phyloP scores from a whole-genome alignment of 352 stramenopile genomes.

The Pythium phragmiticola region DNA sequence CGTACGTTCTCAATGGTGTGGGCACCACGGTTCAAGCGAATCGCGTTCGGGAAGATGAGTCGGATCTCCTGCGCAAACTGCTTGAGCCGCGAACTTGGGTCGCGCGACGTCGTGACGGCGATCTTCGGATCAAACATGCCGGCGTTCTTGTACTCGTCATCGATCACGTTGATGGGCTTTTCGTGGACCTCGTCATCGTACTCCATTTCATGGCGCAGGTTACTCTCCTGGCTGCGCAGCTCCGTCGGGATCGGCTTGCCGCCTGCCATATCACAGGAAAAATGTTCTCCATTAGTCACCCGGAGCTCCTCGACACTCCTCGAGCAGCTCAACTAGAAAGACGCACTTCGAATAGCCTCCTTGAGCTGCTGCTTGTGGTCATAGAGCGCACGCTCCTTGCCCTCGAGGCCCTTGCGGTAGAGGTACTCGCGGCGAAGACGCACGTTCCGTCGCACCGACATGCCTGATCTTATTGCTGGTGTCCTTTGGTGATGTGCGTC shows the following conservation, averaged over 20 bases:
- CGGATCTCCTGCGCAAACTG: conserved; percentile 99
- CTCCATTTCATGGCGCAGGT: conserved; percentile 91
- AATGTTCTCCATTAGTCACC: neutral
- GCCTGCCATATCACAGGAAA: conserved; percentile 4
- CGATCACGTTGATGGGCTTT: conserved; percentile 91
- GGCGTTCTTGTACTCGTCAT: conserved; percentile 99
- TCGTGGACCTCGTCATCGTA: conserved; percentile 90
- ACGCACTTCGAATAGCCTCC: conserved; percentile 84
- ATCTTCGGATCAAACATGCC: conserved; percentile 97
- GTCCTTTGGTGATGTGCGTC: neutral
- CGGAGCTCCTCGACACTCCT: neutral
- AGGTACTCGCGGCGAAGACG: conserved; percentile 99
- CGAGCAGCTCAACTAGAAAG: neutral
- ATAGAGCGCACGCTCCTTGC: conserved; percentile 93
- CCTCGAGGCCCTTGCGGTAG: conserved; percentile 97
- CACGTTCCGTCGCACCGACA: conserved; percentile 93
- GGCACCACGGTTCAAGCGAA: conserved; percentile 96
- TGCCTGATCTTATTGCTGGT: conserved; percentile 17
- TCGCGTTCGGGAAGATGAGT: conserved; percentile 97
- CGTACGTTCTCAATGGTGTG: conserved; percentile 91
- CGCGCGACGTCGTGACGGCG: conserved; percentile 97
- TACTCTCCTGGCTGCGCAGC: conserved; percentile 92
- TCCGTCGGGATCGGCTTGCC: conserved; percentile 98
- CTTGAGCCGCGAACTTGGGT: conserved; percentile 97
- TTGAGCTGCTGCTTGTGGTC: conserved; percentile 98